Conservation (phyloP, 169 alveolate genomes). For the Amoebophrya sp. region DNA sequence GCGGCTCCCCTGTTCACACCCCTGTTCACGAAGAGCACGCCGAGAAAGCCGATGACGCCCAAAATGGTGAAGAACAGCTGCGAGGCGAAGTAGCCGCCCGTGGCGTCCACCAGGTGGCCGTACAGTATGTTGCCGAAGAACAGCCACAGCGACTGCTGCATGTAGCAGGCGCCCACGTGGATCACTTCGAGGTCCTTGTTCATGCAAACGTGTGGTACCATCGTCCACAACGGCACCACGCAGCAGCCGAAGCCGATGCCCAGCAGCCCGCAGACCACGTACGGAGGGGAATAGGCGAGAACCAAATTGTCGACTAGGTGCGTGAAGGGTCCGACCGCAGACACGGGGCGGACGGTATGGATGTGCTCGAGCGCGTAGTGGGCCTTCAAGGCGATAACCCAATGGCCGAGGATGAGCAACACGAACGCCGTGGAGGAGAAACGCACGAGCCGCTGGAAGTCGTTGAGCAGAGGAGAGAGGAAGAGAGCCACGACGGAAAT, state of each 20-base stretch:
- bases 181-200: neutral
- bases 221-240: neutral
- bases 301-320: neutral
- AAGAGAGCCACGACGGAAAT: neutral
- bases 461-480: neutral
- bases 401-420: neutral
- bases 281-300: neutral
- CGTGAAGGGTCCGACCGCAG: neutral
- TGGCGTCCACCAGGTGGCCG: neutral
- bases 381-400: neutral
- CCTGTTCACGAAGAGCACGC: no score
- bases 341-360: neutral
- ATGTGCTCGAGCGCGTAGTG: neutral
- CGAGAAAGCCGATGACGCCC: neutral
- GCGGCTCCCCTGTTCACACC: no score
- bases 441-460: neutral
- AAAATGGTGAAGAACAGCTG: neutral
- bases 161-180: neutral
- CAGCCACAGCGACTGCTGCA: conserved; percentile 1
- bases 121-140: neutral
- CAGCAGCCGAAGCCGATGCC: conserved; percentile 1
- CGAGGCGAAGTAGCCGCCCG: neutral
- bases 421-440: neutral
- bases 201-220: neutral
- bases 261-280: neutral